Conservation (phyloP, 1,139 yeast genomes). For the Zygoascus hellenicus region DNA sequence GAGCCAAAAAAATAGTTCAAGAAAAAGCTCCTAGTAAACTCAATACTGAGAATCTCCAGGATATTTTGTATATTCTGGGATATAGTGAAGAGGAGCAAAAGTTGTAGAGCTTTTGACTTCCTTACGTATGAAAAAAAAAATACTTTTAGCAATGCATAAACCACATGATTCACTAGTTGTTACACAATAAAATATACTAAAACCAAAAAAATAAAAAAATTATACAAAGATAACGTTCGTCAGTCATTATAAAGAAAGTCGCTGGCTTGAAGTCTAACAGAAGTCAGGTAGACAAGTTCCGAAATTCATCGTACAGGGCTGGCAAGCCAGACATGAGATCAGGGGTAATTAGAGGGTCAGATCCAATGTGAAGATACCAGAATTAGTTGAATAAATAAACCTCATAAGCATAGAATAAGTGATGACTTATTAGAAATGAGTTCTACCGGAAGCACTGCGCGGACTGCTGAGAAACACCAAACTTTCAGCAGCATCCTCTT, state of each 20-base stretch:
- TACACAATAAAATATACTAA: background rate
- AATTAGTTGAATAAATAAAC: too few relatives aligned
- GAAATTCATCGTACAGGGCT: too few relatives aligned
- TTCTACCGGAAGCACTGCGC: conserved; percentile 9
- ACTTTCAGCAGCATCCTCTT: conserved; percentile 44
- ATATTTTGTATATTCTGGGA: conserved; percentile 77
- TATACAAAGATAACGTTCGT: too few relatives aligned
- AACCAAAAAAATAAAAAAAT: too few relatives aligned
- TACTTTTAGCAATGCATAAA: background rate
- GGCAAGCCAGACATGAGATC: too few relatives aligned
- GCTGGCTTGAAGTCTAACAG: too few relatives aligned
- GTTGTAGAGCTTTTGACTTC: conserved; percentile 4
- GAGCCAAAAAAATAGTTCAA: conserved; percentile 93
- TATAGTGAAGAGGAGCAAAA: conserved; percentile 50
- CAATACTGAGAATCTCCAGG: conserved; percentile 63
- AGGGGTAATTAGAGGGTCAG: too few relatives aligned
- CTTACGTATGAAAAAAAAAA: background rate
- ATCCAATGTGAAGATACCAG: too few relatives aligned
- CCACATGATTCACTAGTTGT: background rate
- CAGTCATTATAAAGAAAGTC: too few relatives aligned
- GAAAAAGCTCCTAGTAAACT: conserved; percentile 69
- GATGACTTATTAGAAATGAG: background rate
- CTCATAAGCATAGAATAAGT: too few relatives aligned
- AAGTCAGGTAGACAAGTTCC: too few relatives aligned
- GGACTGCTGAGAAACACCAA: conserved; percentile 45